Conservation (phyloP, 1,284 basidiomycete species). For the Cryptococcus sp. region DNA sequence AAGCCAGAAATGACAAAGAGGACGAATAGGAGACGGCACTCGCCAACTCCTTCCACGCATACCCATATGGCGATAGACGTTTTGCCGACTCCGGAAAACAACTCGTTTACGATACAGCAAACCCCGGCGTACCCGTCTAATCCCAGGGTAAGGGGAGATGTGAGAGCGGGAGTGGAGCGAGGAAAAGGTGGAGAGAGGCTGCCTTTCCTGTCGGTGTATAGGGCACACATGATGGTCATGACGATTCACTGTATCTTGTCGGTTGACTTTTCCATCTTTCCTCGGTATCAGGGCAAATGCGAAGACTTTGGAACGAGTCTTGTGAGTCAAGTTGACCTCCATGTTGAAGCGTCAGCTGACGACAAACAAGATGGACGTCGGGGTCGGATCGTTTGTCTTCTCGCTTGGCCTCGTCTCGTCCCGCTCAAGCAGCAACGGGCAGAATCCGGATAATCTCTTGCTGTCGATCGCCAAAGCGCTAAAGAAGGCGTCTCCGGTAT, state of each 20-base stretch:
- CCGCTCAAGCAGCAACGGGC: constrained; percentile 24
- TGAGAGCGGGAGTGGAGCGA: neutral
- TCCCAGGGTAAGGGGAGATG: neutral
- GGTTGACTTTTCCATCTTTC: constrained; percentile 92
- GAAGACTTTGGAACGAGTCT: constrained; percentile 90
- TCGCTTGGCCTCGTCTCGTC: constrained; percentile 86
- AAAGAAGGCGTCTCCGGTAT: constrained; percentile 62
- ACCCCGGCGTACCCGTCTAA: neutral
- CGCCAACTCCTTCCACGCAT: constrained; percentile 22
- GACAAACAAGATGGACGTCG: constrained; percentile 85
- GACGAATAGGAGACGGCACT: constrained; percentile 16
- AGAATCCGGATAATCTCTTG: constrained; percentile 1
- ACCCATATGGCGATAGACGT: constrained; percentile 24
- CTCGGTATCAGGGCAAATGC: constrained; percentile 81
- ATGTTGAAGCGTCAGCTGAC: neutral
- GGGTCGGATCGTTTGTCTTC: constrained; percentile 78
- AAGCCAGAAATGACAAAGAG: neutral
- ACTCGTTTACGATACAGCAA: neutral
- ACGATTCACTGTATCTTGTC: constrained; percentile 88
- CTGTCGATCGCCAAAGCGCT: constrained; percentile 40
- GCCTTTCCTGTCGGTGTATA: constrained; percentile 74
- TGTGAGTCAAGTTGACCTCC: constrained; percentile 50
- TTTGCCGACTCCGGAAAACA: constrained; percentile 19
- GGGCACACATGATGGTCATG: constrained; percentile 93
- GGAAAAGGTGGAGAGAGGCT: constrained; percentile 5